Evolutionary conservation across 371 early-diverging fungal genomes (phyloP).

Genomic region (Zychaea mexicana): DNA sequence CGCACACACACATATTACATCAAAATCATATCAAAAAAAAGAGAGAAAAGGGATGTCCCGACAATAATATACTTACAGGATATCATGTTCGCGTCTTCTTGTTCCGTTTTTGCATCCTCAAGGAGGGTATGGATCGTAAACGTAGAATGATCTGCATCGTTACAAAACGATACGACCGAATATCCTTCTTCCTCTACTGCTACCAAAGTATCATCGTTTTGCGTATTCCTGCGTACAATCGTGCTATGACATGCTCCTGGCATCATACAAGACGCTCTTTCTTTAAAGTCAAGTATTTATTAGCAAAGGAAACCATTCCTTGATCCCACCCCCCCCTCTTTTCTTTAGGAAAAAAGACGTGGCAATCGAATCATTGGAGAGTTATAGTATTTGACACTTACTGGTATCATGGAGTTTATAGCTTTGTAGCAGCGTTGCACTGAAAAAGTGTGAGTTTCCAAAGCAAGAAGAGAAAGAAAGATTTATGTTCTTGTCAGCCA

Average conservation of each 20-base stretch:
- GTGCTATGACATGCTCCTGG: not conserved
- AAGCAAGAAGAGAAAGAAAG: not conserved
- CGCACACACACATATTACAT: too few relatives aligned
- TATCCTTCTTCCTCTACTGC: not conserved
- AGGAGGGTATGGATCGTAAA: constrained; percentile 14
- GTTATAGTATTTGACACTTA: too few relatives aligned
- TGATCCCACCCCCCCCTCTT: not conserved
- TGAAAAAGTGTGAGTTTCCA: too few relatives aligned
- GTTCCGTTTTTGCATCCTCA: not conserved
- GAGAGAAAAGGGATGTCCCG: not conserved
- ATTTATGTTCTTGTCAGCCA: too few relatives aligned
- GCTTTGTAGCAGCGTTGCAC: constrained; percentile 22
- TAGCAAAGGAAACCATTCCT: not conserved
- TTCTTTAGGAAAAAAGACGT: too few relatives aligned
- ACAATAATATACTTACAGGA: not conserved
- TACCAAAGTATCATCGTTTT: not conserved
- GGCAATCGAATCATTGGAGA: too few relatives aligned
- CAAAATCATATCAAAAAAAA: not conserved
- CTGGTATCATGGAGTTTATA: constrained; percentile 22
- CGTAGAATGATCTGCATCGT: constrained; percentile 22
- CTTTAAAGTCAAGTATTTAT: too few relatives aligned
- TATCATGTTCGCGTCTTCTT: not conserved
- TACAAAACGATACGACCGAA: constrained; percentile 15
- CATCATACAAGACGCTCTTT: not conserved
- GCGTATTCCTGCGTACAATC: not conserved